Conservation (phyloP, 441 rosid genomes). For the Melianthus villosus region DNA sequence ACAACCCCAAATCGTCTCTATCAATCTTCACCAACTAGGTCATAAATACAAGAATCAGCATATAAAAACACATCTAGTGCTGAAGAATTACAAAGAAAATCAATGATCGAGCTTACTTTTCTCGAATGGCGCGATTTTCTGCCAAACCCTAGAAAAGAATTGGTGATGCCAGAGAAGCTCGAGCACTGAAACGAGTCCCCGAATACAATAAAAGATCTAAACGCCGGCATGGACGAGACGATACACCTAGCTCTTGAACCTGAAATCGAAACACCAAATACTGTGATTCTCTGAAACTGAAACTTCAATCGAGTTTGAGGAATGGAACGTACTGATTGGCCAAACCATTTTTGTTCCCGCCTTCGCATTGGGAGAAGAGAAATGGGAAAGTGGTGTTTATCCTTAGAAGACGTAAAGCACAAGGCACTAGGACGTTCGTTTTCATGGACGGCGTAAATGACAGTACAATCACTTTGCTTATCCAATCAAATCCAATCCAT, state of each 20-base stretch:
- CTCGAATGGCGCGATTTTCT: constrained; percentile 8
- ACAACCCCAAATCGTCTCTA: constrained; percentile 9
- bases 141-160: not conserved
- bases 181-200: constrained; percentile 4
- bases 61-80: not conserved
- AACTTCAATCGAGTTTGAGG: not conserved
- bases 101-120: constrained; percentile 1
- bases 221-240: constrained; percentile 9
- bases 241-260: constrained; percentile 10
- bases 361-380: too few species aligned
- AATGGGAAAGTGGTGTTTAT: too few species aligned
- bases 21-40: constrained; percentile 6
- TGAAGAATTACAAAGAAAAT: not conserved
- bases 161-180: not conserved
- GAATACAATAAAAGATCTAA: not conserved
- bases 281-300: too few species aligned
- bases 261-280: constrained; percentile 1
- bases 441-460: too few species aligned
- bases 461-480: too few species aligned
- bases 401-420: too few species aligned
- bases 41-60: constrained; percentile 6
- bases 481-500: too few species aligned
- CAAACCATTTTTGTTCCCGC: constrained; percentile 15
- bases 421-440: too few species aligned
- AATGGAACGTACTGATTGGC: constrained; percentile 13